A percentile compares a stretch with the other conserved stretches of the same genome.
Evolutionary conservation across 352 stramenopile genomes (phyloP).

Genomic region (Globisporangium barbulae): DNA sequence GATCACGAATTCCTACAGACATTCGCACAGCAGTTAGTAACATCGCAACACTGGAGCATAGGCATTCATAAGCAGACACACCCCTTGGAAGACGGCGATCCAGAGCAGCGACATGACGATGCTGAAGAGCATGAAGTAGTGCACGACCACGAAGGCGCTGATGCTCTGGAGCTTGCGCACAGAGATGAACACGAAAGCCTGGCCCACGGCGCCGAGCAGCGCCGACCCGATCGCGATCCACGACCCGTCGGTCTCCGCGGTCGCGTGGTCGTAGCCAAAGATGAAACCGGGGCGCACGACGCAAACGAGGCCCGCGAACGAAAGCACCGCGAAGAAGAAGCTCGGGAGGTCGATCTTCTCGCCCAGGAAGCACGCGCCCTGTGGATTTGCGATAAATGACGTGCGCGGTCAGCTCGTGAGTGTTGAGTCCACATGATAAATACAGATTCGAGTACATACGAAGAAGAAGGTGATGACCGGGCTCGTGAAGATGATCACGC

Average conservation of each 20-base stretch:
- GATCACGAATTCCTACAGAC: conserved; percentile 32
- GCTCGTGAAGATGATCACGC: conserved; percentile 68
- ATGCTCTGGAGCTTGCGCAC: conserved; percentile 46
- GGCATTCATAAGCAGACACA: conserved; percentile 10
- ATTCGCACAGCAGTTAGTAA: neutral
- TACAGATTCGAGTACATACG: conserved; percentile 24
- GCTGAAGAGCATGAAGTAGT: conserved; percentile 60
- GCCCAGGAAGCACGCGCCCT: conserved; percentile 11
- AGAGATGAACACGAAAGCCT: conserved; percentile 49
- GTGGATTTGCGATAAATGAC: neutral
- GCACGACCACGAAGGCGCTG: conserved; percentile 45
- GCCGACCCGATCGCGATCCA: conserved; percentile 34
- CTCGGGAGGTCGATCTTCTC: conserved; percentile 35
- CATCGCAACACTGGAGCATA: neutral
- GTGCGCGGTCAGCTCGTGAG: neutral
- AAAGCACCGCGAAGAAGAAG: conserved; percentile 30
- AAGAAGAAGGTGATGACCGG: conserved; percentile 77
- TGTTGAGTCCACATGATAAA: too few species aligned
- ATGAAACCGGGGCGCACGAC: conserved; percentile 39
- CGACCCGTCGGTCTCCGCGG: conserved; percentile 17
- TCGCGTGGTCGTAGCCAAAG: conserved; percentile 30
- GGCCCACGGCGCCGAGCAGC: conserved; percentile 36
- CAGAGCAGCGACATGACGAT: conserved; percentile 37
- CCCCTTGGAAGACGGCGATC: conserved; percentile 41
- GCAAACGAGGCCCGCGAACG: conserved; percentile 37